phyloP scores from a whole-genome alignment of 164 flowering plant genomes.

The Malania oleifera region DNA sequence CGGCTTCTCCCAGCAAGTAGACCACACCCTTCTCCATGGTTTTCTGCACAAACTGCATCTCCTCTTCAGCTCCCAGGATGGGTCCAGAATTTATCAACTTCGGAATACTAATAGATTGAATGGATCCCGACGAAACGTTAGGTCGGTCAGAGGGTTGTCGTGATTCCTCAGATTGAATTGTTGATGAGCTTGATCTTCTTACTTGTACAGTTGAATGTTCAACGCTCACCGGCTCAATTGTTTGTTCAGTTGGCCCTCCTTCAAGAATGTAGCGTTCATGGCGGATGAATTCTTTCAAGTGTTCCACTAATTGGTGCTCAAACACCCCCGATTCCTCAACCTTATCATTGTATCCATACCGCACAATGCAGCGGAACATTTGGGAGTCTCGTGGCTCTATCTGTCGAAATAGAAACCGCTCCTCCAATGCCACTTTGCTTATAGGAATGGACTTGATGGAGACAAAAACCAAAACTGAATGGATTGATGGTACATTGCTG shows the following conservation, averaged over 20 bases:
- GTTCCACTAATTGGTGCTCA: slow-evolving; percentile 41
- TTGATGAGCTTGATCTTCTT: slow-evolving; percentile 16
- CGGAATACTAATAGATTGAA: slow-evolving; percentile 8
- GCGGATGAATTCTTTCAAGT: slow-evolving; percentile 50
- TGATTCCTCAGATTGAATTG: slow-evolving; percentile 24
- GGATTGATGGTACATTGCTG: slow-evolving; percentile 56
- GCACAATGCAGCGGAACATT: slow-evolving; percentile 67
- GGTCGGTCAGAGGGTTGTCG: slow-evolving; percentile 14
- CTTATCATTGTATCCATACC: slow-evolving; percentile 65
- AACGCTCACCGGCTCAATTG: slow-evolving; percentile 15
- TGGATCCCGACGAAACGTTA: slow-evolving; percentile 29
- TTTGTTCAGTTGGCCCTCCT: slow-evolving; percentile 13
- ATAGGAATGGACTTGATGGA: slow-evolving; percentile 60
- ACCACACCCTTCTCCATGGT: slow-evolving; percentile 58
- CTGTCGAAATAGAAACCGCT: slow-evolving; percentile 57
- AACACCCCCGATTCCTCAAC: slow-evolving; percentile 38
- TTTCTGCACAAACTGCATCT: slow-evolving; percentile 43
- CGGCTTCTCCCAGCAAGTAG: slow-evolving; percentile 72
- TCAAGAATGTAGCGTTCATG: slow-evolving; percentile 34
- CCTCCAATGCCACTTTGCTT: slow-evolving; percentile 49
- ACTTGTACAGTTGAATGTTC: slow-evolving; percentile 16
- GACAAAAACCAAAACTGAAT: slow-evolving; percentile 61
- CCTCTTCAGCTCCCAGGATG: slow-evolving; percentile 38
- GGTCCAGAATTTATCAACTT: slow-evolving; percentile 29
- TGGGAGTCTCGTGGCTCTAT: slow-evolving; percentile 47